A percentile compares a stretch with the other conserved stretches of the same genome.
Evolutionary conservation across 2,329 filamentous ascomycete genomes (phyloP).

Genomic region (Sarocladium kiliense): DNA sequence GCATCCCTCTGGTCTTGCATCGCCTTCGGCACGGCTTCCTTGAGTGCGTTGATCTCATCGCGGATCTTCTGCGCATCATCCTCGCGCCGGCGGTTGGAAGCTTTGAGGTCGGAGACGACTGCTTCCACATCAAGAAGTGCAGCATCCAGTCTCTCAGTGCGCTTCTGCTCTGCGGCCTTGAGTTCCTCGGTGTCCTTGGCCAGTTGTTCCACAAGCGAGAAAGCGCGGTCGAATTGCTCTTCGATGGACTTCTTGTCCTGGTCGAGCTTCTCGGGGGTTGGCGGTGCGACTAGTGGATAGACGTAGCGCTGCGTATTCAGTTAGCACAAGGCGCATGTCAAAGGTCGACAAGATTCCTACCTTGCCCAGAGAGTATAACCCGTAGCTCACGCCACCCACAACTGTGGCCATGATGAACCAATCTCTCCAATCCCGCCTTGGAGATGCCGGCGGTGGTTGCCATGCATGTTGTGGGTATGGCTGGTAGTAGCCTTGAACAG

Average conservation of each 20-base stretch:
- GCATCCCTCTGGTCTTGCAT: conserved; percentile 82
- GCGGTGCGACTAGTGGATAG: conserved; percentile 82
- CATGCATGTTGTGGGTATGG: conserved; percentile 47
- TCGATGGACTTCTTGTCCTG: conserved; percentile 92
- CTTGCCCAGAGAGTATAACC: conserved; percentile 82
- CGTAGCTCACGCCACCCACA: conserved; percentile 82
- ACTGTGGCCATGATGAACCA: conserved; percentile 99
- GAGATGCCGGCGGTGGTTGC: conserved; percentile 56
- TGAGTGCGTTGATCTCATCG: conserved; percentile 77
- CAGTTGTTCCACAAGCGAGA: conserved; percentile 85
- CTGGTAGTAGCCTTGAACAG: conserved; percentile 41
- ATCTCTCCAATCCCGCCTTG: conserved; percentile 90
- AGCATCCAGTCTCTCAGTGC: conserved; percentile 76
- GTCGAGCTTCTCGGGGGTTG: conserved; percentile 87
- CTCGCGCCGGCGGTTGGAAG: conserved; percentile 73
- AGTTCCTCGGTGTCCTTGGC: conserved; percentile 83
- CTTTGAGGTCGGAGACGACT: conserved; percentile 76
- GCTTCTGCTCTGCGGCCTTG: conserved; percentile 78
- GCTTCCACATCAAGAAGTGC: conserved; percentile 80
- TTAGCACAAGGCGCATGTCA: background rate
- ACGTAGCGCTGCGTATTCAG: conserved; percentile 67
- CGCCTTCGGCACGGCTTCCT: conserved; percentile 82
- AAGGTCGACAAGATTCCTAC: conserved; percentile 35
- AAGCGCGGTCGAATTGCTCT: conserved; percentile 88
- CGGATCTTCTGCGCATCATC: conserved; percentile 82